Evolutionary conservation across 2,329 filamentous ascomycete genomes (phyloP).

Genomic region (Aspergillus intermedius): DNA sequence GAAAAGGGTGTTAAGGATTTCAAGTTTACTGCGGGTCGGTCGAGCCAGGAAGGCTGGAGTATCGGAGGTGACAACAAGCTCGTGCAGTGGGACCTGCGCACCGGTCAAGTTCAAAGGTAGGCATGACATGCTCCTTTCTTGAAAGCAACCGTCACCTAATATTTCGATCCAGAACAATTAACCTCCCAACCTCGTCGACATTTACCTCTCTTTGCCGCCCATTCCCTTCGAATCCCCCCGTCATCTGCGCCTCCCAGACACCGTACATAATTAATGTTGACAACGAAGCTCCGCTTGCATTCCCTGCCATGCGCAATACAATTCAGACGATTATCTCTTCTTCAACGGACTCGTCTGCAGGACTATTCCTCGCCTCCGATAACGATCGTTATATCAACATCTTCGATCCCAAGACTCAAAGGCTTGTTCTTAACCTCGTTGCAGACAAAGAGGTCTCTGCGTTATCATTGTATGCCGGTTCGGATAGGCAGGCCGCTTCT

Average conservation of each 20-base stretch:
- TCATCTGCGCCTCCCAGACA: slow-evolving; percentile 47
- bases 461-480: slow-evolving; percentile 30
- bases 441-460: slow-evolving; percentile 42
- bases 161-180: slow-evolving; percentile 31
- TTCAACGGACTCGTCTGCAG: slow-evolving; percentile 26
- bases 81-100: slow-evolving; percentile 47
- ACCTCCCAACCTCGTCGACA: slow-evolving; percentile 35
- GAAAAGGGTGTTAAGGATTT: slow-evolving; percentile 45
- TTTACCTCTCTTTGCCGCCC: slow-evolving; percentile 37
- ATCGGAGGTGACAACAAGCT: slow-evolving; percentile 48
- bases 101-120: slow-evolving; percentile 39
- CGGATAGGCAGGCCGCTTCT: slow-evolving; percentile 9
- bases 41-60: slow-evolving; percentile 45
- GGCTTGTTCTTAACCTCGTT: slow-evolving; percentile 43
- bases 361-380: slow-evolving; percentile 44
- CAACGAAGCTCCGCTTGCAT: slow-evolving; percentile 34
- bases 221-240: slow-evolving; percentile 33
- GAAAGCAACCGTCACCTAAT: slow-evolving; percentile 10
- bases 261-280: slow-evolving; percentile 41
- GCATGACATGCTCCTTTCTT: slow-evolving; percentile 6
- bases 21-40: slow-evolving; percentile 40
- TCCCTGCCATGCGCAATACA: slow-evolving; percentile 45
- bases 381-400: slow-evolving; percentile 46
- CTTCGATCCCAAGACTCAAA: slow-evolving; percentile 39
- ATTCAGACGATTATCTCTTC: slow-evolving; percentile 44